Evolutionary conservation across 176 grass and related monocot genomes (phyloP), one percentile per base, ranked within the genome.

Genomic region (Aechmea fasciata): DNA sequence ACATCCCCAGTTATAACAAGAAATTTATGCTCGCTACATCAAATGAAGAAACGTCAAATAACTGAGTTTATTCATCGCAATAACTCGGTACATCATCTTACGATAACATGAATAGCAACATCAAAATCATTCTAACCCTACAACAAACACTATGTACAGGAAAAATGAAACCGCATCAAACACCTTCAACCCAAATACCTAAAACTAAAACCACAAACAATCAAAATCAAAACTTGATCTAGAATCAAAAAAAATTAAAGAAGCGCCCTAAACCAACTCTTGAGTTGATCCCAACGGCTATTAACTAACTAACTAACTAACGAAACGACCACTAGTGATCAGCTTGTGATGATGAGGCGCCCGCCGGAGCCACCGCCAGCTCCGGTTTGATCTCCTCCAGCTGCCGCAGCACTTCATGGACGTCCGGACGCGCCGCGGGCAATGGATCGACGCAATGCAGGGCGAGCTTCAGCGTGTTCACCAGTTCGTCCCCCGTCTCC

Each of bases 321-420:
- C 33, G 33, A 41, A 12, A 9, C 3, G 13, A 9, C 50, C 2
- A 52, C 11, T 71, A 63, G 0, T 63, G 29, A 62, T 33, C 71
- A 54, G 11, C 10, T 71, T 41, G 33, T 41, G 33, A 41, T 7
- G 33, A 41, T 6, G 50, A 7, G 24, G 14, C 3, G 10, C 10
- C 55, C 8, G 14, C 33, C 55, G 66, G 66, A 19, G 83, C 81
- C 47, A 81, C 76, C 2, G 70, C 84, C 11, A 90, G 14, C 0
- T 88, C 88, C 0, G 95, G 90, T 10, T 80, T 90, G 84, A 99
- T 99, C 79, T 91, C 84, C 75, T 94, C 95, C 49, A 99, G 81
- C 74, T 99, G 90, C 75, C 69, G 73, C 49, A 99, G 80, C 0
- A 94, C 80, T 74, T 99, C 84, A 55, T 84, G 72, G 1, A 78